Evolutionary conservation across 2,329 filamentous ascomycete genomes (phyloP), one percentile per base, ranked within the genome.

Genomic region (Grosmannia clavigera): DNA sequence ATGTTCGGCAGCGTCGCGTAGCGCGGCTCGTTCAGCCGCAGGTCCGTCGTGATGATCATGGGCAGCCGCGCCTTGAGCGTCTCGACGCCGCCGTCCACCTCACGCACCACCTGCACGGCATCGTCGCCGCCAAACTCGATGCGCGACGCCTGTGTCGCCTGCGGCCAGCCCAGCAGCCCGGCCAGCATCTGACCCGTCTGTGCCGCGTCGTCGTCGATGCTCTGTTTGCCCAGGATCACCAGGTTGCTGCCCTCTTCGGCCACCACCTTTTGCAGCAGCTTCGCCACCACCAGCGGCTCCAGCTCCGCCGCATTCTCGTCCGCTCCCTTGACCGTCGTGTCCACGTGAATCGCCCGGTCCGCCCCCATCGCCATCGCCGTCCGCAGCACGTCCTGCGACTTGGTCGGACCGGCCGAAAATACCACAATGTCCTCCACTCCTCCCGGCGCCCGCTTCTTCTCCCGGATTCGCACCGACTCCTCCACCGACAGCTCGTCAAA

Each of bases 281-380:
- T 99, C 53, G 94, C 94, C 16, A 99, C 88, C n/a, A 82, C 81
- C 60, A 99, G 78, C 27, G 94, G 94, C 77, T 97, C 94, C 54
- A 95, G 79, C 55, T 88, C 85, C 63, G 86, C 84, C 62, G 83
- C 83, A 57, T 92, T 88, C 65, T 84, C 85, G 65, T 87, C 84
- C 61, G 83, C 83, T 51, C 90, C 83, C 62, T 84, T 82, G 58
- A 27, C 57, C 57, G 61, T 59, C 38, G 85, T 77, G 70, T 96
- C 90, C 51, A 97, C 87, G 77, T 94, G 91, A 71, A 99, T 87
- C 50, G 78, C 87, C 27, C 92, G 87, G 81, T 99, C 94, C 19
- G 92, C 94, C 65, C 94, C 94, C 91, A 99, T 96, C 68, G 94
- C 94, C 91, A 99, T 94, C 61, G 94, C 94, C 19, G 92, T 99